phyloP scores from a whole-genome alignment of 805 yeast species.

The Starmerella stigmatis region DNA sequence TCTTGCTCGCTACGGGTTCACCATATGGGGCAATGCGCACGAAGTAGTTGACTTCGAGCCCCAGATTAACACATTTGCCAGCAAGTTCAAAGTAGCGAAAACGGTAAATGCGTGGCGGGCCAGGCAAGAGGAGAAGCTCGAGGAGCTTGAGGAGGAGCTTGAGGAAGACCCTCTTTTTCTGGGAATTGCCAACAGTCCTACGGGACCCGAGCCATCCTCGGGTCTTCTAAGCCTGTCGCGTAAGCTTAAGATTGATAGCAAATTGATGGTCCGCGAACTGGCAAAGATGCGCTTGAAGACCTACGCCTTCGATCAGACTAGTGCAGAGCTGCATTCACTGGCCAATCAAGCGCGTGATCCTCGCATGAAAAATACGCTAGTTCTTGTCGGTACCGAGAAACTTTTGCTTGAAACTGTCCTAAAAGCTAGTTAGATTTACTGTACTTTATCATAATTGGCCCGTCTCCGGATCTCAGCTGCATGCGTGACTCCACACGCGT shows the following conservation, averaged over 20 bases:
- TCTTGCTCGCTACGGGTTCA: conserved; percentile 71
- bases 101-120: conserved; percentile 8
- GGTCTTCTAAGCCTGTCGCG: conserved; percentile 2
- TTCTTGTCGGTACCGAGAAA: conserved; percentile 29
- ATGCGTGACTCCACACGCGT: too few relatives aligned
- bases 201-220: conserved; percentile 14
- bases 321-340: conserved; percentile 6
- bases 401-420: conserved; percentile 22
- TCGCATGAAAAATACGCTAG: conserved; percentile 19
- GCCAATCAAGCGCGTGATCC: not conserved
- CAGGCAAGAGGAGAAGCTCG: conserved; percentile 12
- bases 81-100: conserved; percentile 6
- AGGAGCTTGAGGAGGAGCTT: conserved; percentile 11
- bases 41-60: conserved; percentile 51
- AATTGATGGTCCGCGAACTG: conserved; percentile 21
- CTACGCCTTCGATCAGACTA: not conserved
- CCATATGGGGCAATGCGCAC: conserved; percentile 42
- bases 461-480: too few relatives aligned
- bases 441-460: not conserved
- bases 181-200: conserved; percentile 15
- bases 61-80: conserved; percentile 42
- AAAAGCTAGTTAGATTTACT: not conserved
- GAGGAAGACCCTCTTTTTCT: conserved; percentile 6
- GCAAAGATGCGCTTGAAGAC: conserved; percentile 11
- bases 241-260: not conserved